Evolutionary conservation across 1,139 yeast species (phyloP).

Genomic region (Torulaspora globosa): DNA sequence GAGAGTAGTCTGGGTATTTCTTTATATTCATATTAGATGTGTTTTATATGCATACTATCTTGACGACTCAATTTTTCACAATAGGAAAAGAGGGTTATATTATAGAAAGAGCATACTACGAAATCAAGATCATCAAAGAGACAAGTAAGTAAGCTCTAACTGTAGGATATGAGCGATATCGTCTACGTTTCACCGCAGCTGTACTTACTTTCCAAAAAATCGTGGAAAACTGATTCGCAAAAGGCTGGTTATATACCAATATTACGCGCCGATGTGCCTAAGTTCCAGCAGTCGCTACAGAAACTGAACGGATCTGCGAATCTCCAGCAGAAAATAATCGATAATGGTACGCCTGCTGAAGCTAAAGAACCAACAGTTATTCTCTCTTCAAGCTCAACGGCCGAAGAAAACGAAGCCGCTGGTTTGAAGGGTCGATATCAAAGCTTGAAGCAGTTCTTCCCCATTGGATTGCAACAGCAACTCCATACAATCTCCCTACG

Average conservation of each 20-base stretch:
- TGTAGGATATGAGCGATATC: conserved; percentile 21
- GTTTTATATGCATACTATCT: no score
- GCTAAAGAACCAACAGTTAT: not conserved
- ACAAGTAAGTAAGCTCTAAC: not conserved
- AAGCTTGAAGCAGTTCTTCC: conserved; percentile 26
- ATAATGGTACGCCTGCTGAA: not conserved
- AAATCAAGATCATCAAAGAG: not conserved
- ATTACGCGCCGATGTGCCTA: conserved; percentile 25
- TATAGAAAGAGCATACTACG: no score
- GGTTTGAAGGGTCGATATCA: conserved; percentile 13
- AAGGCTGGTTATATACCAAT: conserved; percentile 32
- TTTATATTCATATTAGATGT: not conserved
- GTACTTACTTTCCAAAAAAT: conserved; percentile 19
- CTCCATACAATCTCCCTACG: conserved; percentile 24
- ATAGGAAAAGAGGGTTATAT: no score
- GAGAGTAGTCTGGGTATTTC: not conserved
- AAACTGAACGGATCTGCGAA: not conserved
- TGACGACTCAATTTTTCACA: no score
- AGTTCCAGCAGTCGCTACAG: conserved; percentile 22
- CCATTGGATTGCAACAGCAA: conserved; percentile 29
- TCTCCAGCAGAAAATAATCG: not conserved
- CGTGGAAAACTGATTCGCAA: conserved; percentile 27
- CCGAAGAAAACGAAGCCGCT: not conserved
- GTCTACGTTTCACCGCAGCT: conserved; percentile 31
- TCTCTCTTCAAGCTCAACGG: not conserved